phyloP scores from a whole-genome alignment of 2,329 filamentous ascomycete genomes.

The Fusarium sulawesiense region DNA sequence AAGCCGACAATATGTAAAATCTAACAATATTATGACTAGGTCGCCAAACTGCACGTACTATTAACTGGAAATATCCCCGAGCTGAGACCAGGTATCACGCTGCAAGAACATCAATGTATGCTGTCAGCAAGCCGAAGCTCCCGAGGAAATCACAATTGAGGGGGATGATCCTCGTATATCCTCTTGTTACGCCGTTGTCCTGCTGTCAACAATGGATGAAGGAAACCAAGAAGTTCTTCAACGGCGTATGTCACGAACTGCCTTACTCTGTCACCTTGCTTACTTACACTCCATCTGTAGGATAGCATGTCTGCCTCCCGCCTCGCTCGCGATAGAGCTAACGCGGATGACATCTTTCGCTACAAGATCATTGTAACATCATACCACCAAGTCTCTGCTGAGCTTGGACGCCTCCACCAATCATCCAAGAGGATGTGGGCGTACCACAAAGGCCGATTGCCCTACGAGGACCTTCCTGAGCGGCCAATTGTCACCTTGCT shows the following conservation, averaged over 20 bases:
- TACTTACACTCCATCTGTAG: background rate
- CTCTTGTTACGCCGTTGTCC: background rate
- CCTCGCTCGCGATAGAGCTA: background rate
- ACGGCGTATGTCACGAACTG: background rate
- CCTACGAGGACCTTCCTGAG: background rate
- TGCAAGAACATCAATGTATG: background rate
- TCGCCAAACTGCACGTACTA: background rate
- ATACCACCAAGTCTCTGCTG: background rate
- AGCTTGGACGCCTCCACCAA: background rate
- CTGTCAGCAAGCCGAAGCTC: background rate
- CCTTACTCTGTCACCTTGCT: fast-evolving
- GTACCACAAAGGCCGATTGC: background rate
- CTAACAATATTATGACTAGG: fast-evolving
- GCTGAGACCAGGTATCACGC: background rate
- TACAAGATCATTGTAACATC: background rate
- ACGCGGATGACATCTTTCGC: background rate
- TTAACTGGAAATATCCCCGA: background rate
- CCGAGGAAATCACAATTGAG: background rate
- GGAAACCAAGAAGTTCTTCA: background rate
- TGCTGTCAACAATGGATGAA: background rate
- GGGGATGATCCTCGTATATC: background rate
- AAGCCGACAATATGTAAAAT: background rate
- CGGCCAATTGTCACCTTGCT: no score
- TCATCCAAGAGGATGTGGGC: no score
- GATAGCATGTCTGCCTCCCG: background rate